Conservation (phyloP, 2,329 filamentous ascomycete species). For the Onygena corvina region DNA sequence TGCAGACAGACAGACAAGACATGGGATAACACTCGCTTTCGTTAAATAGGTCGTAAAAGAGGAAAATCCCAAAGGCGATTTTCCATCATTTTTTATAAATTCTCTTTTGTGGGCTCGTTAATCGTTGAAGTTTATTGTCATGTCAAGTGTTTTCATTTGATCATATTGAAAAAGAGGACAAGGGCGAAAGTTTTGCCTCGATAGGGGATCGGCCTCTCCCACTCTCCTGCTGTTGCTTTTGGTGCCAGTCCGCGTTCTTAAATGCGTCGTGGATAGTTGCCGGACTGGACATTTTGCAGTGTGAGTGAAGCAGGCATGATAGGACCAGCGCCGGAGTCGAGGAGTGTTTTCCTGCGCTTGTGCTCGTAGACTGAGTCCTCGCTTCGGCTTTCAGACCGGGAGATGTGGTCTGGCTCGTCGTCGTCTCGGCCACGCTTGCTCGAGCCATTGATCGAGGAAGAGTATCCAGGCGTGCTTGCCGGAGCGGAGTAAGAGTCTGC, state of each 20-base stretch:
- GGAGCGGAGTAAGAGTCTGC: slow-evolving; percentile 46
- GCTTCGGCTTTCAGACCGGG: slow-evolving; percentile 49
- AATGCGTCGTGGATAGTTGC: not conserved
- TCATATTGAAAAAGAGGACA: not conserved
- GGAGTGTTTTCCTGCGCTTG: slow-evolving; percentile 70
- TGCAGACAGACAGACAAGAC: not conserved
- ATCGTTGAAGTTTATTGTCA: not conserved
- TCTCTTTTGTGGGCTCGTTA: not conserved
- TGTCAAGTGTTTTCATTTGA: not conserved
- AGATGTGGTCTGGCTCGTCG: slow-evolving; percentile 53
- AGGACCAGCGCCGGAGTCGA: slow-evolving; percentile 33
- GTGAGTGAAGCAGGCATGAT: slow-evolving; percentile 16
- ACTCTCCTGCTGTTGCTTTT: not conserved
- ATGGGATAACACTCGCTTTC: slow-evolving; percentile 6
- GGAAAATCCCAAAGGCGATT: not conserved
- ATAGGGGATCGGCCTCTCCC: no score
- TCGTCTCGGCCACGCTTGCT: slow-evolving; percentile 54
- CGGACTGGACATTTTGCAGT: slow-evolving; percentile 36
- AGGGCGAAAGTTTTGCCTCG: not conserved
- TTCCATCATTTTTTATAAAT: not conserved
- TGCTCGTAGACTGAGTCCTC: slow-evolving; percentile 49
- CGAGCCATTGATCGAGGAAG: slow-evolving; percentile 54
- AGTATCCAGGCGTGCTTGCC: slow-evolving; percentile 17
- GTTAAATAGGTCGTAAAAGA: slow-evolving; percentile 3
- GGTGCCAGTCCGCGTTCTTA: not conserved